Base-by-base conservation (phyloP, 2,329 filamentous ascomycete genomes). In the Microsporum ferrugineum region DNA sequence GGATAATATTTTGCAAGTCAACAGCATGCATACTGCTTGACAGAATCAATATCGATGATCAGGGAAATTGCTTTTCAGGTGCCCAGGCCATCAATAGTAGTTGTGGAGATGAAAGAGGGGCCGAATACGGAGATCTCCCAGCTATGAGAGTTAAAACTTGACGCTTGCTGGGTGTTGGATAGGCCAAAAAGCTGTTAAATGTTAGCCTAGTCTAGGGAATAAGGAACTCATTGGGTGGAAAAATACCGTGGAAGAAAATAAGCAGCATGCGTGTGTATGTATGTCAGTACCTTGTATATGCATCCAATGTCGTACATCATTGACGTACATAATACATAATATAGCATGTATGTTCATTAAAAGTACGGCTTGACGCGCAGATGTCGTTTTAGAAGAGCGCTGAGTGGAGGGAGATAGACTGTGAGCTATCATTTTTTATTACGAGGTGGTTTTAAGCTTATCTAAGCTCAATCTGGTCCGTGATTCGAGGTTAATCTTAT, bases 401-500 rank as follows among this genome's bases (percentile, higher is more conserved):
- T 29, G 17, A 7, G 23, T 29, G 23, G 45, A 51, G 45, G 23
- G 3, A 5, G 45, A 51, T 51, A 51, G 45, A 51, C 43, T 29
- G 45, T 55, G 51, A 55, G 31, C 51, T 55, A 36, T 55, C 51
- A 55, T 31, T 55, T 36, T 36, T 36, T 17, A 7, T 34, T 31
- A 36, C 51, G 51, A 34, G 51, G 51, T 36, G 33, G 51, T 55
- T 55, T 55, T 55, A 55, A 55, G 51, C 51, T 55, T 55, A 55
- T 55, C 51, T 55, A 55, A 51, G 27, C 45, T 31, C 27, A 12
- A 8, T 12, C 10, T 12, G 45, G 23, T 7, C 45, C 45, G 45
- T 51, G 45, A 51, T 51, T 51, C 45, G 45, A 51, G 45, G 45
- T 51, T 51, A 51, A 51, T 29, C 45, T 51, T 31, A 55, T 36